Evolutionary conservation across 345 rosid genomes (phyloP).

Genomic region (Salix purpurea): DNA sequence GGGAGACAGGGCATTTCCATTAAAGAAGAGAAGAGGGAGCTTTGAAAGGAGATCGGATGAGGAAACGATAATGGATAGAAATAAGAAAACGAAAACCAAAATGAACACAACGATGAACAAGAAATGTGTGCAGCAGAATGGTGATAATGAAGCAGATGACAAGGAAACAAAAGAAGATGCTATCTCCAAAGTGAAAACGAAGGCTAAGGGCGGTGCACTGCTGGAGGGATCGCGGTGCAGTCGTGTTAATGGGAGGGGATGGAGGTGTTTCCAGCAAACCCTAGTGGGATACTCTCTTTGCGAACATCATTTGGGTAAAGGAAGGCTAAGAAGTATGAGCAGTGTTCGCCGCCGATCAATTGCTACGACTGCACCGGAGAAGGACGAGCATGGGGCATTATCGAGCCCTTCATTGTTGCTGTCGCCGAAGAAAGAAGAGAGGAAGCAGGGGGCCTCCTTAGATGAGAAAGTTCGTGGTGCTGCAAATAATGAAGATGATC

Average conservation of each 20-base stretch:
- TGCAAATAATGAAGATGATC: conserved; percentile 1
- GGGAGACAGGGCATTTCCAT: conserved; percentile 43
- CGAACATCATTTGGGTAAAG: conserved; percentile 97
- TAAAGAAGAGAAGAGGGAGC: conserved; percentile 62
- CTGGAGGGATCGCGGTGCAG: conserved; percentile 92
- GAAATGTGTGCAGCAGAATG: conserved; percentile 17
- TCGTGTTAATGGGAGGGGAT: conserved; percentile 92
- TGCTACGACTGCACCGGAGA: conserved; percentile 5
- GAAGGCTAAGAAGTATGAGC: conserved; percentile 69
- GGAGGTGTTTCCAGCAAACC: conserved; percentile 95
- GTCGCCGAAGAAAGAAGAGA: not conserved
- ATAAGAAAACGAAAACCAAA: conserved; percentile 34
- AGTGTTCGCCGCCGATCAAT: conserved; percentile 39
- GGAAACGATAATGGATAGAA: conserved; percentile 17
- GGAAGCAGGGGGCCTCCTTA: not conserved
- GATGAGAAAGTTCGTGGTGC: not conserved
- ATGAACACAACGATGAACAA: conserved; percentile 52
- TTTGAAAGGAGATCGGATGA: conserved; percentile 17
- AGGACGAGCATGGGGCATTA: conserved; percentile 1
- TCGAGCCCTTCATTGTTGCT: not conserved
- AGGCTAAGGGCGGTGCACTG: conserved; percentile 44
- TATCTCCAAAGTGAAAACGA: conserved; percentile 29
- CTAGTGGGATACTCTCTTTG: conserved; percentile 91
- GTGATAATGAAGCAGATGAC: not conserved
- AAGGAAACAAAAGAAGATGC: no score